Conservation (phyloP, 2,329 filamentous ascomycete genomes). For the Nannizziopsis barbatae region DNA sequence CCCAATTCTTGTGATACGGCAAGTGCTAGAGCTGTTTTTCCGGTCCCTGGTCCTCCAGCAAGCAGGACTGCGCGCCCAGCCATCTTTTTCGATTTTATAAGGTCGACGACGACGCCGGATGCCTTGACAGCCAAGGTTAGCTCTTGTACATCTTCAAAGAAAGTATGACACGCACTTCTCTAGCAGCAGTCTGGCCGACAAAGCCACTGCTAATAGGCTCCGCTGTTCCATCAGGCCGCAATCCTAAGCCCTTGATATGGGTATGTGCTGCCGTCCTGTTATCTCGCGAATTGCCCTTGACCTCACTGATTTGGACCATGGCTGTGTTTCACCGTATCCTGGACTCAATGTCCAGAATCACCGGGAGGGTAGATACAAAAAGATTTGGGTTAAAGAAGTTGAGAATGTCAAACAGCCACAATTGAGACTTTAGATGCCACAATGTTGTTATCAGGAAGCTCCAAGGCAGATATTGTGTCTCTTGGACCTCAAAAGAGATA, state of each 20-base stretch:
- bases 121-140: conserved; percentile 47
- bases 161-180: conserved; percentile 59
- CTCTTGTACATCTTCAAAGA: background rate
- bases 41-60: conserved; percentile 87
- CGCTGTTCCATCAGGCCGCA: conserved; percentile 74
- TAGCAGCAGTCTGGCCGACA: conserved; percentile 73
- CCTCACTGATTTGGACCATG: conserved; percentile 87
- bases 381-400: too few species aligned
- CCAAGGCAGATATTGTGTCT: background rate
- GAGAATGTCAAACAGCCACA: too few species aligned
- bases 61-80: conserved; percentile 85
- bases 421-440: background rate
- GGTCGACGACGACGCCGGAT: conserved; percentile 87
- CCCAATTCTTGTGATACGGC: conserved; percentile 95
- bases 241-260: conserved; percentile 89
- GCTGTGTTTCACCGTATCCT: background rate
- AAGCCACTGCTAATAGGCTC: conserved; percentile 73
- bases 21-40: conserved; percentile 91
- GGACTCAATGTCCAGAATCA: background rate
- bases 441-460: background rate
- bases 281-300: conserved; percentile 88
- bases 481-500: conserved; percentile 1
- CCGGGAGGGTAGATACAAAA: background rate
- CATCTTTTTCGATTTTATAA: conserved; percentile 96
- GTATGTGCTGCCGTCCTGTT: conserved; percentile 94